These are phyloP conservation scores for Aspergillus fumigatiaffinis DNA, from an alignment of 2,329 filamentous ascomycete genomes.

Conservation along the genomic window DNA sequence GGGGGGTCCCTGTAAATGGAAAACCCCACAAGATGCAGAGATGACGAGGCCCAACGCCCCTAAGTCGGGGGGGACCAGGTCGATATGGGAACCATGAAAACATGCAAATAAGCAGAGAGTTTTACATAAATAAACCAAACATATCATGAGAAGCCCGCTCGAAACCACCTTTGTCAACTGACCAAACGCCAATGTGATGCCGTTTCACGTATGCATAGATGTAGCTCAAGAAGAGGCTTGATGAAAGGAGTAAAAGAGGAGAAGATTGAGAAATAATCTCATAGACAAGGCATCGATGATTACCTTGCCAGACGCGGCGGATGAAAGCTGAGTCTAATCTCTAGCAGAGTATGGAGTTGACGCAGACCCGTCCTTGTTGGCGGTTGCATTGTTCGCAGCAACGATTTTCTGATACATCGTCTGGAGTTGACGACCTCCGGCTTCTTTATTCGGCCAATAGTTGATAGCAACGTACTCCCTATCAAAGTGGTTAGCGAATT, in stretches of 20 bases:
- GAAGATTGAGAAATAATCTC: slow-evolving; percentile 4
- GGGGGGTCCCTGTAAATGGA: neutral
- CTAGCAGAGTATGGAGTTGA: slow-evolving; percentile 24
- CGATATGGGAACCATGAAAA: slow-evolving; percentile 7
- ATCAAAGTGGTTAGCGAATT: slow-evolving; percentile 20
- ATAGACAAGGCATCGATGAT: neutral
- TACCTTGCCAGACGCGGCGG: neutral
- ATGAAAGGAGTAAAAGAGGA: slow-evolving; percentile 10
- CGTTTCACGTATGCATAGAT: slow-evolving; percentile 12
- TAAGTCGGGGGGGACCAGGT: slow-evolving; percentile 5
- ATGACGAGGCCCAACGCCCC: neutral
- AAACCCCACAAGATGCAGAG: slow-evolving; percentile 4
- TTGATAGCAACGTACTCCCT: slow-evolving; percentile 44
- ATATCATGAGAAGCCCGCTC: slow-evolving; percentile 10
- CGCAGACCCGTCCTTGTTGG: slow-evolving; percentile 20
- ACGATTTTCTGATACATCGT: slow-evolving; percentile 37
- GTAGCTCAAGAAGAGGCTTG: slow-evolving; percentile 8
- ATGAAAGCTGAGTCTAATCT: slow-evolving; percentile 12
- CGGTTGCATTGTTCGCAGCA: slow-evolving; percentile 22
- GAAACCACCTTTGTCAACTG: slow-evolving; percentile 9
- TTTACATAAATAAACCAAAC: slow-evolving; percentile 22
- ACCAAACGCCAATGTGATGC: slow-evolving; percentile 27
- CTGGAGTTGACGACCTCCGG: slow-evolving; percentile 32
- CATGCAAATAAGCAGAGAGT: slow-evolving; percentile 8
- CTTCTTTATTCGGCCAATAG: slow-evolving; percentile 47